Evolutionary conservation across 352 stramenopile species (phyloP).

Genomic region (Phytophthora pisi): DNA sequence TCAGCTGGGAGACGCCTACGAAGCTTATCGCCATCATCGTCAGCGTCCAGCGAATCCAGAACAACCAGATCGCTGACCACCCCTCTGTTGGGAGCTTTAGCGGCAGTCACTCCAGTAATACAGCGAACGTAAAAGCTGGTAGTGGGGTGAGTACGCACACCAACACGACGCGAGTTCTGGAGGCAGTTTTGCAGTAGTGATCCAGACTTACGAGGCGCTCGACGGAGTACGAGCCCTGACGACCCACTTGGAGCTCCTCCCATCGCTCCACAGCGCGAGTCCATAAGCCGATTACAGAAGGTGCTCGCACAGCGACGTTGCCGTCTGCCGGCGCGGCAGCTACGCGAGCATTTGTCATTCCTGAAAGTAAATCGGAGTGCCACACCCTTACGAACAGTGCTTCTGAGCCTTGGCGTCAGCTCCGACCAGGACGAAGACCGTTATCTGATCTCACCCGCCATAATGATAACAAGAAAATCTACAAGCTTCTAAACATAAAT

Average conservation of each 20-base stretch:
- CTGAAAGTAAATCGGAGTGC: background rate
- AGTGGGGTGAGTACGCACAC: conserved; percentile 21
- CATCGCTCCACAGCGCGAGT: conserved; percentile 2
- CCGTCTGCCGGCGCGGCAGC: background rate
- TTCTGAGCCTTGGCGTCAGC: background rate
- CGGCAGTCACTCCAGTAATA: conserved; percentile 20
- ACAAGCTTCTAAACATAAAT: conserved; percentile 8
- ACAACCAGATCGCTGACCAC: conserved; percentile 27
- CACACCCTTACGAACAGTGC: background rate
- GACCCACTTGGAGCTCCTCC: conserved; percentile 23
- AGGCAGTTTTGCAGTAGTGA: conserved; percentile 25
- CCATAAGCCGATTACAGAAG: conserved; percentile 4
- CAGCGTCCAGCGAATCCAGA: conserved; percentile 13
- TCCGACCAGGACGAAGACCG: background rate
- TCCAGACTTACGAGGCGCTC: conserved; percentile 22
- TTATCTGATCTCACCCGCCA: background rate
- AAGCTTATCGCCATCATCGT: conserved; percentile 5
- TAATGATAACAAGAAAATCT: background rate
- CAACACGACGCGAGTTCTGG: conserved; percentile 9
- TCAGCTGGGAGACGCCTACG: conserved; percentile 3
- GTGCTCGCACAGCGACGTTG: background rate
- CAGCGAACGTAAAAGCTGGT: conserved; percentile 1
- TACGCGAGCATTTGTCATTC: background rate
- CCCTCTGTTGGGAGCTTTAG: conserved; percentile 12
- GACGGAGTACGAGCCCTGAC: conserved; percentile 18